A percentile compares a stretch with the other conserved stretches of the same genome.
phyloP scores from a whole-genome alignment of 23 red algal genomes.

The Gracilaria caudata region DNA sequence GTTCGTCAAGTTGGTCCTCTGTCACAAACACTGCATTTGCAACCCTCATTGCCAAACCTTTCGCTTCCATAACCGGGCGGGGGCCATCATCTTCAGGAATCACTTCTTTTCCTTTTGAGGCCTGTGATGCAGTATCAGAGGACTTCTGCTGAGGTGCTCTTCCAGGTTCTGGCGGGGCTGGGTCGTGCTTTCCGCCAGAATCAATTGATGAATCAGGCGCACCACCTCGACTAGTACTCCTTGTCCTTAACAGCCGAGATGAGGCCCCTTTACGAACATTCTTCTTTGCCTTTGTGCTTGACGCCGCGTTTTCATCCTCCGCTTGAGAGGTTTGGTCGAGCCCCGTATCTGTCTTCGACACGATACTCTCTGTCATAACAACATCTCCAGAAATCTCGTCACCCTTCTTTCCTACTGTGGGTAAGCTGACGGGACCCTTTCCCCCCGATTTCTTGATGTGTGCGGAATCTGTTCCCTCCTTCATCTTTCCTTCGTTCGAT shows the following conservation, averaged over 20 bases:
- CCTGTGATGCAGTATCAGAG: neutral
- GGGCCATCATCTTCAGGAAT: constrained; percentile 25
- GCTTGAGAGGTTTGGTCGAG: neutral
- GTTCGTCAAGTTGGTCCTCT: constrained; percentile 62
- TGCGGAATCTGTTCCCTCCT: neutral
- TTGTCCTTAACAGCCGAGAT: neutral
- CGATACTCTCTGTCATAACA: neutral
- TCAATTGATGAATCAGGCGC: constrained; percentile 13
- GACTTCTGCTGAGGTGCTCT: neutral
- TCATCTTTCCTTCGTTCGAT: neutral
- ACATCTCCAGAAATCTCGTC: neutral
- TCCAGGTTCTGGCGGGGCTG: neutral
- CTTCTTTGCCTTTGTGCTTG: neutral
- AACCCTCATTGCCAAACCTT: constrained; percentile 44
- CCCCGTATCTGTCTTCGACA: neutral
- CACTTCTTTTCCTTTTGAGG: neutral
- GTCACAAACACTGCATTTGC: constrained; percentile 64
- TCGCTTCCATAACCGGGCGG: constrained; percentile 35
- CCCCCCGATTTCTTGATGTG: neutral
- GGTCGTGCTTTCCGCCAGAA: constrained; percentile 9
- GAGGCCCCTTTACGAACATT: neutral
- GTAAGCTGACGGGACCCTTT: neutral
- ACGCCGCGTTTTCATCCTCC: neutral
- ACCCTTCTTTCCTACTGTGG: neutral
- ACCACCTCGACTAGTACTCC: neutral